Conservation (phyloP, 2,329 filamentous ascomycete species). For the Boeremia exigua region DNA sequence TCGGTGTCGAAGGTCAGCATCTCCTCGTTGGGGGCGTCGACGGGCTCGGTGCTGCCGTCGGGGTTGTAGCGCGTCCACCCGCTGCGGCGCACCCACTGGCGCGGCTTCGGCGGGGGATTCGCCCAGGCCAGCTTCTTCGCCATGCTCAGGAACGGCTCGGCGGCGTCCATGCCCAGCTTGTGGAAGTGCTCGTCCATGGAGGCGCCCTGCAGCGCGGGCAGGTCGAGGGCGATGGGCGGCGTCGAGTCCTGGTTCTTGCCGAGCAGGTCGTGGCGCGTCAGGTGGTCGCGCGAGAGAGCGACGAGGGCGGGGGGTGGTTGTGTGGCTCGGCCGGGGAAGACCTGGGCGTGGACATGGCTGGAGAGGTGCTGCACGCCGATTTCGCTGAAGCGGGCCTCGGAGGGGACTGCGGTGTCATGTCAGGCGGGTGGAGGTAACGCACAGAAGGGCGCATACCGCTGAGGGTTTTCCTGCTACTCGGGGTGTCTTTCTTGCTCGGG, state of each 20-base stretch:
- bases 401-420: slow-evolving; percentile 43
- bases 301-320: slow-evolving; percentile 74
- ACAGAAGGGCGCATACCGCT: slow-evolving; percentile 19
- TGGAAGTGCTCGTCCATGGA: slow-evolving; percentile 94
- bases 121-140: slow-evolving; percentile 76
- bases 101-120: slow-evolving; percentile 65
- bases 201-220: slow-evolving; percentile 78
- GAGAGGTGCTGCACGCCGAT: slow-evolving; percentile 95
- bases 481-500: too few species aligned
- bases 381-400: slow-evolving; percentile 79
- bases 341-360: slow-evolving; percentile 77
- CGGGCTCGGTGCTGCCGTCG: slow-evolving; percentile 73
- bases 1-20: slow-evolving; percentile 95
- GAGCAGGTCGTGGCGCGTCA: slow-evolving; percentile 82
- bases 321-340: slow-evolving; percentile 69
- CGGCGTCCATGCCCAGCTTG: slow-evolving; percentile 82
- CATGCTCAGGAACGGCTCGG: slow-evolving; percentile 79
- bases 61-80: slow-evolving; percentile 94
- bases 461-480: slow-evolving; percentile 19
- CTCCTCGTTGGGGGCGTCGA: slow-evolving; percentile 78
- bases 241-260: slow-evolving; percentile 85
- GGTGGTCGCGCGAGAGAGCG: slow-evolving; percentile 79
- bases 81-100: slow-evolving; percentile 77
- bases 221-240: slow-evolving; percentile 80
- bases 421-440: neutral